A percentile compares a stretch with the other conserved stretches of the same genome.
phyloP scores from a whole-genome alignment of 2,329 filamentous ascomycete genomes.

The Arthrinium phaeospermum region DNA sequence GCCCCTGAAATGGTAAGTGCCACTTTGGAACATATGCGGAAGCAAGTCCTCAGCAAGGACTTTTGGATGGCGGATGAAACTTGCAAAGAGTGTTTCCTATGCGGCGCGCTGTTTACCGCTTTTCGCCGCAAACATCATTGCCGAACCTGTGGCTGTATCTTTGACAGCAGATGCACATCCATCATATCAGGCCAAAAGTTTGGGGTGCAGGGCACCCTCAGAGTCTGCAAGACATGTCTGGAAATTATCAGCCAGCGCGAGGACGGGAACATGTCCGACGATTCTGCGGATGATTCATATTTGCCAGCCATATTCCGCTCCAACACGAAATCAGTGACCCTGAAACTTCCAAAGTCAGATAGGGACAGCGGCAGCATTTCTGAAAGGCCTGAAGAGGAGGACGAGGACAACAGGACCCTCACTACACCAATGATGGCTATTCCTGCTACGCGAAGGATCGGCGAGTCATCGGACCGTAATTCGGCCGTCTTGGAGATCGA shows the following conservation, averaged over 20 bases:
- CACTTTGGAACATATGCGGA: slow-evolving; percentile 74
- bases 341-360: slow-evolving; percentile 45
- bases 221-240: slow-evolving; percentile 93
- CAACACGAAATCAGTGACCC: slow-evolving; percentile 50
- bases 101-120: slow-evolving; percentile 87
- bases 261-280: slow-evolving; percentile 85
- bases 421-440: slow-evolving; percentile 76
- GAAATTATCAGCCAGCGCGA: slow-evolving; percentile 89
- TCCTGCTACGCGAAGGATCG: slow-evolving; percentile 67
- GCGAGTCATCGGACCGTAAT: slow-evolving; percentile 79
- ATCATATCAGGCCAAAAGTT: slow-evolving; percentile 89
- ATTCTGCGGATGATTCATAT: slow-evolving; percentile 78
- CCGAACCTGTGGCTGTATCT: slow-evolving; percentile 95
- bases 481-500: slow-evolving; percentile 93
- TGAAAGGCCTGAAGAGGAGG: slow-evolving; percentile 49
- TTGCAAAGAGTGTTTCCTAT: slow-evolving; percentile 95
- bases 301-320: slow-evolving; percentile 68
- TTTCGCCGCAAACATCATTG: slow-evolving; percentile 98
- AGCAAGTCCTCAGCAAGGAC: slow-evolving; percentile 89
- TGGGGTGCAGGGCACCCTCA: slow-evolving; percentile 80
- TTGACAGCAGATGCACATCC: slow-evolving; percentile 93
- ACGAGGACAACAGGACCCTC: slow-evolving; percentile 57
- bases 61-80: slow-evolving; percentile 99
- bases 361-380: slow-evolving; percentile 46
- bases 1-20: slow-evolving; percentile 65